Percentiles rank a stretch among this genome's conserved stretches.
phyloP scores from a whole-genome alignment of 2,329 filamentous ascomycete species.

The Fusarium armeniacum region DNA sequence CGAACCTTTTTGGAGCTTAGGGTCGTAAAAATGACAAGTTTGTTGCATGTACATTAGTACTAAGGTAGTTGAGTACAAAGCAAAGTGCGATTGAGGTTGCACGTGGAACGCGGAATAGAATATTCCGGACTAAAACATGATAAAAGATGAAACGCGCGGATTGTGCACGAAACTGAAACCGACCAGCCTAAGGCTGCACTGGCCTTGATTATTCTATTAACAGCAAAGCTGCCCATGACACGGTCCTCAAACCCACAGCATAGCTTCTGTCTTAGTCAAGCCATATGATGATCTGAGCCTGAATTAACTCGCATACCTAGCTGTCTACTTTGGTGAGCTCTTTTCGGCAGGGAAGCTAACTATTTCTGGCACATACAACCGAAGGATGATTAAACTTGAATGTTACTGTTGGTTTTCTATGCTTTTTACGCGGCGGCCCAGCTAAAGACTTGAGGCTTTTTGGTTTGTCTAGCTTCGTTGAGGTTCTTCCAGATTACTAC shows the following conservation, averaged over 20 bases:
- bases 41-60: background rate
- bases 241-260: conserved; percentile 16
- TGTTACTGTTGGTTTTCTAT: conserved; percentile 9
- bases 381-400: conserved; percentile 39
- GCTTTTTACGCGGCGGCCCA: conserved; percentile 11
- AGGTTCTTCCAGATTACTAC: background rate
- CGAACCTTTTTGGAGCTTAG: background rate
- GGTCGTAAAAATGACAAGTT: background rate
- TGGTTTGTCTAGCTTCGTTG: conserved; percentile 3
- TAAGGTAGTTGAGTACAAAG: background rate
- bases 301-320: conserved; percentile 25
- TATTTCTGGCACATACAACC: conserved; percentile 39
- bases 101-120: conserved; percentile 9
- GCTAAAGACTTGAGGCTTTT: conserved; percentile 14
- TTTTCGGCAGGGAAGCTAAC: conserved; percentile 32
- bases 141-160: conserved; percentile 32
- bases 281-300: conserved; percentile 33
- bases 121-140: conserved; percentile 11
- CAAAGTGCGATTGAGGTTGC: background rate
- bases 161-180: conserved; percentile 18
- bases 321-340: conserved; percentile 32
- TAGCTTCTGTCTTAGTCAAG: conserved; percentile 23
- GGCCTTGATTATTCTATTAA: conserved; percentile 14
- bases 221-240: conserved; percentile 18
- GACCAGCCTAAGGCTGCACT: conserved; percentile 1